Conservation (phyloP, 148 eudicot species). For the Vaccinium macrocarpon region DNA sequence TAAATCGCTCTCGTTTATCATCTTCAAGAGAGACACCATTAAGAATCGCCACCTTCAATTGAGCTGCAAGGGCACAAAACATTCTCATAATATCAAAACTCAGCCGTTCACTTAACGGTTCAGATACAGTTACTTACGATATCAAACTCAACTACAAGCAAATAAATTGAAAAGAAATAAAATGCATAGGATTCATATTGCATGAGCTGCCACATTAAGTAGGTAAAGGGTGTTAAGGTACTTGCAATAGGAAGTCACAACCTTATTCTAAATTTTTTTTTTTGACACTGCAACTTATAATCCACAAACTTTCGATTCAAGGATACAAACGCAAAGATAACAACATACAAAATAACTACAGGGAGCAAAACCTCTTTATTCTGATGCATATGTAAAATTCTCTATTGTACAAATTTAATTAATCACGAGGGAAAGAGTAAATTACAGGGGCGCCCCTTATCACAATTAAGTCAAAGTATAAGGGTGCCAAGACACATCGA, state of each 20-base stretch:
- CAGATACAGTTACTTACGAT: background rate
- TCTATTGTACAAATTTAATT: background rate
- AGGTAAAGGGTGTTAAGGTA: background rate
- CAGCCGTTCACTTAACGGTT: background rate
- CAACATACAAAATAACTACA: background rate
- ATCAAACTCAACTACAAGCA: background rate
- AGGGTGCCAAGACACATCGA: background rate
- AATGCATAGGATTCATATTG: background rate
- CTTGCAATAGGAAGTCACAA: background rate
- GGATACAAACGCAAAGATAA: background rate
- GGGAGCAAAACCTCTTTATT: background rate
- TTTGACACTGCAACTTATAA: background rate
- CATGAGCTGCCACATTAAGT: background rate
- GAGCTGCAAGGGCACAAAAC: conserved; percentile 49
- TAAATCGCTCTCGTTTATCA: conserved; percentile 77
- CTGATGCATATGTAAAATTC: background rate
- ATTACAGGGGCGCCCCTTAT: background rate
- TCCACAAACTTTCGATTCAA: background rate
- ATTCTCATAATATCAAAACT: background rate
- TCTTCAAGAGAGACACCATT: conserved; percentile 91
- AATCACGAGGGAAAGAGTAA: background rate
- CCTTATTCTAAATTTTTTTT: too few species aligned
- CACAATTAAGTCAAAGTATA: background rate
- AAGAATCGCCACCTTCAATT: conserved; percentile 84
- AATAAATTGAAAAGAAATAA: background rate